Conservation (phyloP, 208 protist genomes). For the Tetramitus jugosus region DNA sequence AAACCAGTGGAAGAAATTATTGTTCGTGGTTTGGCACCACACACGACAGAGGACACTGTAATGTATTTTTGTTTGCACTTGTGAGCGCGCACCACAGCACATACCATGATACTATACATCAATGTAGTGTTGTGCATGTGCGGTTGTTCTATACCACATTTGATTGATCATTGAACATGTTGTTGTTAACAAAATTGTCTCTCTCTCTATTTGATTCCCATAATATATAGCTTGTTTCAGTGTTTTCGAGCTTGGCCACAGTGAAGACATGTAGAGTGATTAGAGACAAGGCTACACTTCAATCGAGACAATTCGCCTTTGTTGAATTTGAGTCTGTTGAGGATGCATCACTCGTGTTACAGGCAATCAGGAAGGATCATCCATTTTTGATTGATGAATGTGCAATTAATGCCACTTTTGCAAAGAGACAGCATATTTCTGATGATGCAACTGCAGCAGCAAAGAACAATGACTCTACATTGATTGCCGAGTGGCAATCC, state of each 20-base stretch:
- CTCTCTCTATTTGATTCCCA: background rate
- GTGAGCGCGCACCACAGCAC: too few relatives aligned
- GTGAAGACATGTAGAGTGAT: background rate
- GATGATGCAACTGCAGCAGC: background rate
- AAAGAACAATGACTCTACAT: background rate
- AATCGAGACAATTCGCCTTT: conserved; percentile 8
- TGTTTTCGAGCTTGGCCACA: background rate
- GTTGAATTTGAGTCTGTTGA: background rate
- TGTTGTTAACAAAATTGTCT: too few relatives aligned
- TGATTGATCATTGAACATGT: too few relatives aligned
- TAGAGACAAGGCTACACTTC: background rate
- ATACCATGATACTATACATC: too few relatives aligned
- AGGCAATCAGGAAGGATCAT: background rate
- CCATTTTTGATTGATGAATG: background rate
- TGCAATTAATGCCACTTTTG: background rate
- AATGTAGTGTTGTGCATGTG: too few relatives aligned
- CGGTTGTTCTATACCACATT: too few relatives aligned
- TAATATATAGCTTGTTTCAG: background rate
- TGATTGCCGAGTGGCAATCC: background rate
- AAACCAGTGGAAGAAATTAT: conserved; percentile 3
- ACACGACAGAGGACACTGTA: background rate
- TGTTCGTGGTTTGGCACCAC: background rate
- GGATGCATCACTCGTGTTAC: background rate
- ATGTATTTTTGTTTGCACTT: too few relatives aligned
- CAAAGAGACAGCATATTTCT: background rate